Base-by-base conservation (phyloP, 1,139 yeast species). In the Blastobotrys indianensis region DNA sequence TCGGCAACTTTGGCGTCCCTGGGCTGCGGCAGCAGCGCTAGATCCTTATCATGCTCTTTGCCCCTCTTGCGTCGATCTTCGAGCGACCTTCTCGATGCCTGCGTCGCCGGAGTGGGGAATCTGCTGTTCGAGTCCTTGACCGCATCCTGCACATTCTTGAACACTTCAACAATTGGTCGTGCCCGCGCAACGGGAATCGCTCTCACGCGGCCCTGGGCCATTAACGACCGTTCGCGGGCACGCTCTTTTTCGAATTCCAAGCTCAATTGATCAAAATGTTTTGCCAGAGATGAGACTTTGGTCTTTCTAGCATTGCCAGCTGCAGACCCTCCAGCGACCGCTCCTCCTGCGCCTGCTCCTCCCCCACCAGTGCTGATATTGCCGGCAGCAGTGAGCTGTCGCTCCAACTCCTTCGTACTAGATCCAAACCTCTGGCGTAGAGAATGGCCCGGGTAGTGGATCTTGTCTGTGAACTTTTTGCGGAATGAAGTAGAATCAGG, bases 121-220 rank as follows among this genome's bases (percentile, higher is more conserved):
- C 25, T 29, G 8, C 32, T 29, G 33, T 34, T 36, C 6, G 50
- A 55, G 5, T 61, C 66, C 28, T 62, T 67, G 7, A 87, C 95
- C 1, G 94, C 97, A 65, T 88, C 97, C 54, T 83, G 83, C 32
- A 87, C 94, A 59, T 86, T 84, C 55, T 86, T 83, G 63, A 85
- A 92, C 28, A 94, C 85, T 57, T 90, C 97, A 28, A 90, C 97
- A 48, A 86, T 84, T 0, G 98, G 97, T 51, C 77, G 80, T 3
- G 94, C 82, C 2, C 81, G 78, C 23, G 82, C 80, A 47, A 87
- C 79, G 1, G 94, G 92, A 32, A 76, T 72, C 0, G 95, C 94
- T 45, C 83, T 75, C 52, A 81, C 82, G 49, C 85, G 77, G 49
- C 78, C 77, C 23, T 75, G 76, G 32, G 74, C 72, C 45, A 84